Evolutionary conservation across 768 basidiomycete species (phyloP).

Genomic region (Tricholomella constricta): DNA sequence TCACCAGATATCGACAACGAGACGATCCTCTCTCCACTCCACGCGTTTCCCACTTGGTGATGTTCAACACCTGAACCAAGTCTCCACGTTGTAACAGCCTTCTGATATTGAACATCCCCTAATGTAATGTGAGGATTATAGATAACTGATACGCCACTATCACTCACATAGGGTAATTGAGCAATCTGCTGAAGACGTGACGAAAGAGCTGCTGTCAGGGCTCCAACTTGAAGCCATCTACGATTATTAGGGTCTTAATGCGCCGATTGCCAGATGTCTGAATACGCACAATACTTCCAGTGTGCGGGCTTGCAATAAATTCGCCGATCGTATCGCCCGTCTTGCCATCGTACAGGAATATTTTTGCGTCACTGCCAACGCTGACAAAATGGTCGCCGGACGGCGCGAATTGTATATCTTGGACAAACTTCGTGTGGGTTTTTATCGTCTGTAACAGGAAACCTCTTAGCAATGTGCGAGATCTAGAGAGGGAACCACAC

Average conservation of each 20-base stretch:
- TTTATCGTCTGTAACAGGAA: slow-evolving; percentile 63
- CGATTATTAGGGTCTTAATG: neutral
- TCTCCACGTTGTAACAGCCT: slow-evolving; percentile 67
- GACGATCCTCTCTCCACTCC: slow-evolving; percentile 72
- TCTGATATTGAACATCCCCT: slow-evolving; percentile 84
- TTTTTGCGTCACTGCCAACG: slow-evolving; percentile 85
- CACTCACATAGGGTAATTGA: slow-evolving; percentile 83
- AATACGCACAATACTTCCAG: slow-evolving; percentile 69
- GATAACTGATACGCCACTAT: neutral
- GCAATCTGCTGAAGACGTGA: slow-evolving; percentile 86
- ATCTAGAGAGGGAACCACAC: neutral
- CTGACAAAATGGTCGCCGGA: slow-evolving; percentile 85
- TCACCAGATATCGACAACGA: slow-evolving; percentile 84
- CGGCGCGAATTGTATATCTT: slow-evolving; percentile 82
- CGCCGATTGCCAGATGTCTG: neutral
- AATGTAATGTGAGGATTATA: neutral
- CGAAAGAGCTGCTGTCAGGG: slow-evolving; percentile 66
- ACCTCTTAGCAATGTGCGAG: neutral
- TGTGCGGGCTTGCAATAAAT: slow-evolving; percentile 67
- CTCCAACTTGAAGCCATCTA: slow-evolving; percentile 84
- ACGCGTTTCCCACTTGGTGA: slow-evolving; percentile 91
- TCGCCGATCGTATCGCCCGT: slow-evolving; percentile 78
- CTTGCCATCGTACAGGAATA: slow-evolving; percentile 90
- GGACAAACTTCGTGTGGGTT: slow-evolving; percentile 90
- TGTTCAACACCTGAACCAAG: slow-evolving; percentile 72